Evolutionary conservation across 2,329 filamentous ascomycete genomes (phyloP).

Genomic region (Epicoccum nigrum): DNA sequence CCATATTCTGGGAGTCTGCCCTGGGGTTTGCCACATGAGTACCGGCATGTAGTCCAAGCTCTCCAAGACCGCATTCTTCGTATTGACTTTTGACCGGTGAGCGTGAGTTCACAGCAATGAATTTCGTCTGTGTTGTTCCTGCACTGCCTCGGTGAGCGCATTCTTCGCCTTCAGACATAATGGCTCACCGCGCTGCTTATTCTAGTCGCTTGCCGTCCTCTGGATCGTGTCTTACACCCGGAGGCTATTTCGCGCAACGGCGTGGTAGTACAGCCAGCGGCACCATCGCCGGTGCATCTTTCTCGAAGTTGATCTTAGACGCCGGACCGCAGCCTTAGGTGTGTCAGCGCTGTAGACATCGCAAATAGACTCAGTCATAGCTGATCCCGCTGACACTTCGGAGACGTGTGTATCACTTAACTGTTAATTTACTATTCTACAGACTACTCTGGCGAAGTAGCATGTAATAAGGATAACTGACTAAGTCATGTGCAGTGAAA

Average conservation of each 20-base stretch:
- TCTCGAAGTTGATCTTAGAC: not conserved
- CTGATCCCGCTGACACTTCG: no score
- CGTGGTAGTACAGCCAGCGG: constrained; percentile 1
- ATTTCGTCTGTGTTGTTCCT: not conserved
- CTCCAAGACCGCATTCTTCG: constrained; percentile 8
- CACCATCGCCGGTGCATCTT: not conserved
- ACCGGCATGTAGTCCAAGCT: not conserved
- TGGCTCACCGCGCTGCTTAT: constrained; percentile 8
- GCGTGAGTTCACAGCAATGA: not conserved
- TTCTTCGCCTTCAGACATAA: constrained; percentile 1
- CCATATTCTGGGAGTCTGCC: not conserved
- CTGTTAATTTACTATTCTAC: no score
- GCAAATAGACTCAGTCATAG: not conserved
- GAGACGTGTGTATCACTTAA: no score
- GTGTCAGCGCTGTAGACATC: not conserved
- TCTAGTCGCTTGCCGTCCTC: not conserved
- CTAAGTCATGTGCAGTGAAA: no score
- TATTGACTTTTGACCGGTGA: constrained; percentile 15
- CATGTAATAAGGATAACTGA: no score
- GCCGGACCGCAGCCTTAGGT: constrained; percentile 1
- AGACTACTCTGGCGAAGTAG: no score
- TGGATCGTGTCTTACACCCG: not conserved
- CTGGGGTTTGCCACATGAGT: constrained; percentile 5
- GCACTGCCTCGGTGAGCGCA: constrained; percentile 13
- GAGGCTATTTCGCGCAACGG: not conserved